Percentiles rank a stretch among this genome's conserved stretches.
These are phyloP conservation scores for Citrus hindsii DNA, from an alignment of 345 rosid genomes.

Conservation along the genomic window DNA sequence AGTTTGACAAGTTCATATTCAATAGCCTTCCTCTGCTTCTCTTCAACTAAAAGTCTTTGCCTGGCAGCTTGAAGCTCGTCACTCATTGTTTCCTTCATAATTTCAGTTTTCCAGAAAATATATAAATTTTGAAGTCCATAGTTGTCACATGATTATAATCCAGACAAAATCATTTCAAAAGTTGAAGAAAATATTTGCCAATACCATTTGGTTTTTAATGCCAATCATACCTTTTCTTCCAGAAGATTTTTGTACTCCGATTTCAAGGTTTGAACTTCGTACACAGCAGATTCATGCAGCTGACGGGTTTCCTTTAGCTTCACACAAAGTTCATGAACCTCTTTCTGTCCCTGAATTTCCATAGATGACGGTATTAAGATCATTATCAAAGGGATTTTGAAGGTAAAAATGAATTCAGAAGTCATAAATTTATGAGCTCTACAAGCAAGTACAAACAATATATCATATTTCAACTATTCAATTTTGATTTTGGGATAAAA, in stretches of 20 bases:
- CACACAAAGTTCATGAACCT: conserved; percentile 38
- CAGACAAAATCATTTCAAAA: conserved; percentile 2
- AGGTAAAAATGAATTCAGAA: neutral
- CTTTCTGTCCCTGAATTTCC: conserved; percentile 50
- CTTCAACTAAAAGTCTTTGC: conserved; percentile 66
- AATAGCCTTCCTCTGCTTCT: conserved; percentile 56
- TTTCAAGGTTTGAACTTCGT: conserved; percentile 64
- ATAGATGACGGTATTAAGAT: neutral
- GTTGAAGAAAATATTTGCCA: neutral
- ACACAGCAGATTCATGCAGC: conserved; percentile 40
- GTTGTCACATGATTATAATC: neutral
- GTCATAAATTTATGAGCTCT: neutral
- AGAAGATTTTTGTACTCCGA: conserved; percentile 45
- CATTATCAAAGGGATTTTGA: neutral
- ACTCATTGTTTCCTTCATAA: conserved; percentile 47
- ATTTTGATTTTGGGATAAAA: conserved; percentile 2
- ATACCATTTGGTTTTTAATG: neutral
- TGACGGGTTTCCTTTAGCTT: conserved; percentile 47
- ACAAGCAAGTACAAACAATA: neutral
- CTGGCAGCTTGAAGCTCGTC: conserved; percentile 54
- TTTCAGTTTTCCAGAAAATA: neutral
- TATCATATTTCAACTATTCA: neutral
- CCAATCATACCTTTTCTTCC: conserved; percentile 56
- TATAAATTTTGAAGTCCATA: neutral
- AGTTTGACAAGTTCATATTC: conserved; percentile 62